Percentiles rank a stretch among this genome's conserved stretches.
Evolutionary conservation across 2,329 filamentous ascomycete genomes (phyloP).

Genomic region (Cladosporium sp.): DNA sequence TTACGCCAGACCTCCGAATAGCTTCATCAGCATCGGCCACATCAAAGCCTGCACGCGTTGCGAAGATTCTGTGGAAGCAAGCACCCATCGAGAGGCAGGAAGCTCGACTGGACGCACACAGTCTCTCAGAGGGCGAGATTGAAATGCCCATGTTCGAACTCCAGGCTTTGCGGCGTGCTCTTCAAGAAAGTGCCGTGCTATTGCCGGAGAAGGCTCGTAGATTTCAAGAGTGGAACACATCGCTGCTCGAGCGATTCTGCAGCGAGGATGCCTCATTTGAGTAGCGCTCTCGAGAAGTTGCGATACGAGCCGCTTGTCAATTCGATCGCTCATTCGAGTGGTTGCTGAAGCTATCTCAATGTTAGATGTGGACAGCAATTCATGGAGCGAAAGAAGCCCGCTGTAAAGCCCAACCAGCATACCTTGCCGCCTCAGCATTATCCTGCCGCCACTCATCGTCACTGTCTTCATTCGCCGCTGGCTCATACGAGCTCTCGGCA

Average conservation of each 20-base stretch:
- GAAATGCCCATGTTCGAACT: conserved; percentile 23
- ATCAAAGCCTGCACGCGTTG: conserved; percentile 43
- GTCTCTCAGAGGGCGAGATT: conserved; percentile 26
- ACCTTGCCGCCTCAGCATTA: neutral
- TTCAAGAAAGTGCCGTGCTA: conserved; percentile 29
- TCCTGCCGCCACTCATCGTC: neutral
- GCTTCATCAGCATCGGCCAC: conserved; percentile 40
- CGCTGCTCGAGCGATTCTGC: conserved; percentile 55
- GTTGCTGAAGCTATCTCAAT: no score
- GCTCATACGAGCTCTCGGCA: neutral
- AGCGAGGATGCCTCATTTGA: conserved; percentile 14
- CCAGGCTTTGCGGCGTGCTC: conserved; percentile 46
- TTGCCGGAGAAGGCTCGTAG: conserved; percentile 54
- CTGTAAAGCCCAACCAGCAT: neutral
- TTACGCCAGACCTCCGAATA: conserved; percentile 56
- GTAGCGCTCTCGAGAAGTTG: no score
- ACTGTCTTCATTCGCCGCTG: neutral
- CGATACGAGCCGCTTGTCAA: no score
- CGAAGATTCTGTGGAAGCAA: conserved; percentile 53
- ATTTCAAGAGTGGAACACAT: conserved; percentile 66
- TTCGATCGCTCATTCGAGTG: neutral
- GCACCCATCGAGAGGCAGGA: conserved; percentile 16
- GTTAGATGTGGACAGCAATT: no score
- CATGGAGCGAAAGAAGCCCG: no score
- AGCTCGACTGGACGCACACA: conserved; percentile 8